phyloP scores from a whole-genome alignment of 495 filamentous ascomycete genomes.

The Cudoniella acicularis region DNA sequence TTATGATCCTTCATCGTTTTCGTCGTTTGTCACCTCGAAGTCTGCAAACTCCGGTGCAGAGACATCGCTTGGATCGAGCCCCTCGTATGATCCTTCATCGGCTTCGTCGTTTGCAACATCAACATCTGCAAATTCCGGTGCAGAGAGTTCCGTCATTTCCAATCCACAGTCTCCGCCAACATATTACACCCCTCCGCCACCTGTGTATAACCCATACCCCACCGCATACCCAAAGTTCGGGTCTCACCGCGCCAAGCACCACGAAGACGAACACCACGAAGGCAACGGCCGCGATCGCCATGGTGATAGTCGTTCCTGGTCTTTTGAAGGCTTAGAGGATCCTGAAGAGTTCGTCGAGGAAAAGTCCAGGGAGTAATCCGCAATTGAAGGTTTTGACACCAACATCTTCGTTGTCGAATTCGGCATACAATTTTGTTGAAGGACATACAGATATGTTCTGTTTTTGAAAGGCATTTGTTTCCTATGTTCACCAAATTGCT shows the following conservation, averaged over 20 bases:
- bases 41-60: neutral
- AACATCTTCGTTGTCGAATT: neutral
- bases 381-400: too few species aligned
- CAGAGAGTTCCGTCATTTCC: neutral
- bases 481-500: neutral
- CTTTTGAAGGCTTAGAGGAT: neutral
- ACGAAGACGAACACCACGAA: neutral
- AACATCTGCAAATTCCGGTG: neutral
- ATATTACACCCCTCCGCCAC: neutral
- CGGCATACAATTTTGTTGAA: neutral
- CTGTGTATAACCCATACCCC: neutral
- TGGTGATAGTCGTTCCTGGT: too few species aligned
- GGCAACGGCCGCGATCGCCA: neutral
- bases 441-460: neutral
- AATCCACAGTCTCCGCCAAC: neutral
- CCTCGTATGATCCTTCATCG: neutral
- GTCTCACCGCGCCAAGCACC: neutral
- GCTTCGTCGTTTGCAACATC: neutral
- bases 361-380: too few species aligned
- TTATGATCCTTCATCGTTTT: neutral
- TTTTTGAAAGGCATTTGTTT: neutral
- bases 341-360: neutral
- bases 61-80: too few species aligned
- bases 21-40: neutral
- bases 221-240: neutral